These are phyloP conservation scores for Botrytis pseudocinerea DNA, from an alignment of 2,329 filamentous ascomycete species.

Conservation along the genomic window DNA sequence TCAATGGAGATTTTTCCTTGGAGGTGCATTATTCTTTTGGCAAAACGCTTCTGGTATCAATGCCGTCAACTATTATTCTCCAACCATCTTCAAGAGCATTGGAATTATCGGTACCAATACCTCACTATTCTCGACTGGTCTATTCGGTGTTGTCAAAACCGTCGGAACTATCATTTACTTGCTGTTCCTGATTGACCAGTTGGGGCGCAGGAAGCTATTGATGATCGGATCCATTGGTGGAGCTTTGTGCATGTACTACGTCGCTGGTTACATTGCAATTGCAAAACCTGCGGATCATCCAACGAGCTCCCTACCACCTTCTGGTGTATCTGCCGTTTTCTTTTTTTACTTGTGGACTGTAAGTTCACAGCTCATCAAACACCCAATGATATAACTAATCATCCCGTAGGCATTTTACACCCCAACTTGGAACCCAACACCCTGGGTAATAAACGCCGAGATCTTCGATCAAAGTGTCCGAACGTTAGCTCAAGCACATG, in stretches of 20 bases:
- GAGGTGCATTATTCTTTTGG: constrained; percentile 31
- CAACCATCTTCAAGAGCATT: constrained; percentile 32
- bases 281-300: constrained; percentile 27
- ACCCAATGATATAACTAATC: neutral
- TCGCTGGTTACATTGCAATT: constrained; percentile 34
- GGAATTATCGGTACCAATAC: constrained; percentile 32
- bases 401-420: constrained; percentile 32
- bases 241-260: constrained; percentile 31
- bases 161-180: constrained; percentile 46
- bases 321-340: constrained; percentile 61
- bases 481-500: constrained; percentile 58
- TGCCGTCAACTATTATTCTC: constrained; percentile 35
- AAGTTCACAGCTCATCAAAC: neutral
- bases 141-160: constrained; percentile 31
- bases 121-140: constrained; percentile 31
- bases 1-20: constrained; percentile 16
- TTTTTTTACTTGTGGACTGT: constrained; percentile 73
- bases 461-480: constrained; percentile 35
- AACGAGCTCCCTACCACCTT: constrained; percentile 15
- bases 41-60: constrained; percentile 36
- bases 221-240: constrained; percentile 28
- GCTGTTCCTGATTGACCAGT: constrained; percentile 58
- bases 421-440: constrained; percentile 36
- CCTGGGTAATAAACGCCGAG: constrained; percentile 37
- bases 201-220: constrained; percentile 54